These are phyloP conservation scores for Phytophthora tentaculata DNA, from an alignment of 352 stramenopile genomes.

Conservation along the genomic window DNA sequence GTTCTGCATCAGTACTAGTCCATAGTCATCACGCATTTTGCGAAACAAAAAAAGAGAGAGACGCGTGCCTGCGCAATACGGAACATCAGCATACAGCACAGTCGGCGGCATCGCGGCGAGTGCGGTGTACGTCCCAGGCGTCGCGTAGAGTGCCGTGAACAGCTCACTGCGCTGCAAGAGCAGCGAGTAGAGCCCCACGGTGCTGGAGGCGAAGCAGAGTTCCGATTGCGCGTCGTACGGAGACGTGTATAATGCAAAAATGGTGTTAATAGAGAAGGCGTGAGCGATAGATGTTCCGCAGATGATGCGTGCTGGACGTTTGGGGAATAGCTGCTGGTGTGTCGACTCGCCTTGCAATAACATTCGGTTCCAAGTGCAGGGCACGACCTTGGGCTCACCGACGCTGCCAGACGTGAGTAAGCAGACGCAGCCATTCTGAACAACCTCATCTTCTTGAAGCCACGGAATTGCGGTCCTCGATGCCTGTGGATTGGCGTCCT, in stretches of 20 bases:
- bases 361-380: slow-evolving; percentile 80
- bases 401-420: slow-evolving; percentile 89
- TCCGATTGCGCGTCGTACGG: slow-evolving; percentile 65
- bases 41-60: slow-evolving; percentile 64
- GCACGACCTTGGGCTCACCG: slow-evolving; percentile 77
- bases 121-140: slow-evolving; percentile 79
- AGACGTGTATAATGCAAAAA: slow-evolving; percentile 83
- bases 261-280: slow-evolving; percentile 86
- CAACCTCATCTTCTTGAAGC: slow-evolving; percentile 42
- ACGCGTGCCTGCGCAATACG: slow-evolving; percentile 75
- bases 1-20: slow-evolving; percentile 83
- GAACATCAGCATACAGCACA: slow-evolving; percentile 65
- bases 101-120: slow-evolving; percentile 58
- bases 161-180: slow-evolving; percentile 47
- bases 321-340: slow-evolving; percentile 74
- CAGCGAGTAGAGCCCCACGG: slow-evolving; percentile 54
- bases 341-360: slow-evolving; percentile 81
- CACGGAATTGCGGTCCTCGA: slow-evolving; percentile 27
- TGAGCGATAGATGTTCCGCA: slow-evolving; percentile 85
- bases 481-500: slow-evolving; percentile 26
- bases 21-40: slow-evolving; percentile 58
- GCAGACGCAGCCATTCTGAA: slow-evolving; percentile 54
- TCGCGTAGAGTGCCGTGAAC: slow-evolving; percentile 75
- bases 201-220: slow-evolving; percentile 71
- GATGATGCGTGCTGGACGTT: slow-evolving; percentile 64